Percentiles rank a stretch among this genome's conserved stretches.
Evolutionary conservation across 192 early-diverging fungal genomes (phyloP).

Genomic region (Helicostylum pulchrum): DNA sequence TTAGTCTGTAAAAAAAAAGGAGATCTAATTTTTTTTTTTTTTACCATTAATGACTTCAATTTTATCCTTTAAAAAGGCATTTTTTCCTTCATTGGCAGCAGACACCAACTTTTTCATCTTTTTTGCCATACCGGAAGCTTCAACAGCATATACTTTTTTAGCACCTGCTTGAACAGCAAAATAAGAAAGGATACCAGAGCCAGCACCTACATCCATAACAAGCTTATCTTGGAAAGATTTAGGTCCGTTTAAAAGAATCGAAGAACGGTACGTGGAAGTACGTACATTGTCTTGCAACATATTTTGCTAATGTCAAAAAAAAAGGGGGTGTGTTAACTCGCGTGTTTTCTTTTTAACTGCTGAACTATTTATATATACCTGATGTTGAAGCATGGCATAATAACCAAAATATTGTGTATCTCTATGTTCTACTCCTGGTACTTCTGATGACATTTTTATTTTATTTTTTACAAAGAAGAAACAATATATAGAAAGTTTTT

Average conservation of each 20-base stretch:
- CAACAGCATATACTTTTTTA: constrained; percentile 90
- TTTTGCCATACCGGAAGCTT: constrained; percentile 91
- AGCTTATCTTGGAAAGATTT: constrained; percentile 74
- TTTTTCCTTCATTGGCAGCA: constrained; percentile 57
- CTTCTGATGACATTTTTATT: constrained; percentile 31
- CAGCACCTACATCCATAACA: constrained; percentile 94
- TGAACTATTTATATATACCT: constrained; percentile 43
- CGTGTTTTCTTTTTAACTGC: not conserved
- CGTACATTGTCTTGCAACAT: constrained; percentile 95
- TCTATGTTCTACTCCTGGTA: constrained; percentile 48
- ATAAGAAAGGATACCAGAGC: constrained; percentile 92
- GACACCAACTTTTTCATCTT: constrained; percentile 84
- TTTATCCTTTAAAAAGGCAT: constrained; percentile 71
- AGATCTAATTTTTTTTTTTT: not conserved
- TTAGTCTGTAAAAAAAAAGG: not conserved
- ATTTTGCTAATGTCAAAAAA: constrained; percentile 72
- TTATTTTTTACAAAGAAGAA: not conserved
- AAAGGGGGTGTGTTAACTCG: not conserved
- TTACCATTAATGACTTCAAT: constrained; percentile 80
- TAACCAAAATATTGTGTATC: constrained; percentile 79
- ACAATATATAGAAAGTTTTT: too few relatives aligned
- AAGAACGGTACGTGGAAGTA: constrained; percentile 91
- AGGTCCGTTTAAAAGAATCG: constrained; percentile 79
- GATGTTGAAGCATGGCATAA: constrained; percentile 79
- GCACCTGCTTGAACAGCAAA: constrained; percentile 95